Base-by-base conservation (phyloP, 495 filamentous ascomycete genomes). In the Bacidia gigantensis region DNA sequence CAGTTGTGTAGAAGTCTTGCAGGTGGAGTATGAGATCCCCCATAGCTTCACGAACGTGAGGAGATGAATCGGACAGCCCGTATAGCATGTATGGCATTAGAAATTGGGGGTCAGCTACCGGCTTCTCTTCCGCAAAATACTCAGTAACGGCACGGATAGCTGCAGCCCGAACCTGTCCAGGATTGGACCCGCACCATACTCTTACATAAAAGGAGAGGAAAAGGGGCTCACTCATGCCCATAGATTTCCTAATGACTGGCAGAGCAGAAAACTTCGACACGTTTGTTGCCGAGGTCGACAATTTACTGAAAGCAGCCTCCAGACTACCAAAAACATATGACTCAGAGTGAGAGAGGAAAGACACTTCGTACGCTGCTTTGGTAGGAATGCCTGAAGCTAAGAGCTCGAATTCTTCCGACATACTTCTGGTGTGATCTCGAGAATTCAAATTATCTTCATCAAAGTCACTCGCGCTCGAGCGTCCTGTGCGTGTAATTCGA, bases 131-230 rank as follows among this genome's bases (percentile, higher is more conserved):
- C 45, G 70, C 70, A 20, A 93, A 57, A 20, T 73, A 65, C 3
- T 66, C 62, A 18, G 74, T 76, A 22, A 80, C 71, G 46, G 73
- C 68, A 32, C 76, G 76, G 47, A 95, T 64, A 2, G 89, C 88
- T 18, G 80, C 74, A 23, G 73, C 71, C 55, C 83, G 77, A 12
- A 79, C 81, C 39, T 81, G 65, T 17, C 74, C 77, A 24, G 87
- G 83, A 55, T 80, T 80, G 12, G 74, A 71, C 0, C 83, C 77
- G 51, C 82, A 86, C 78, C 87, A 86, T 18, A 87, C 73, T 38
- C 79, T 73, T 51, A 80, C 70, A 51, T 89, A 82, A 62, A 96
- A 90, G 2, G 82, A 84, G 59, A 89, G 62, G 51, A 83, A 84
- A 38, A 87, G 75, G 9, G 82, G 75, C 1, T 79, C 72, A 45